phyloP scores from a whole-genome alignment of 176 grass and related monocot species.

The Saccharum officinarum region DNA sequence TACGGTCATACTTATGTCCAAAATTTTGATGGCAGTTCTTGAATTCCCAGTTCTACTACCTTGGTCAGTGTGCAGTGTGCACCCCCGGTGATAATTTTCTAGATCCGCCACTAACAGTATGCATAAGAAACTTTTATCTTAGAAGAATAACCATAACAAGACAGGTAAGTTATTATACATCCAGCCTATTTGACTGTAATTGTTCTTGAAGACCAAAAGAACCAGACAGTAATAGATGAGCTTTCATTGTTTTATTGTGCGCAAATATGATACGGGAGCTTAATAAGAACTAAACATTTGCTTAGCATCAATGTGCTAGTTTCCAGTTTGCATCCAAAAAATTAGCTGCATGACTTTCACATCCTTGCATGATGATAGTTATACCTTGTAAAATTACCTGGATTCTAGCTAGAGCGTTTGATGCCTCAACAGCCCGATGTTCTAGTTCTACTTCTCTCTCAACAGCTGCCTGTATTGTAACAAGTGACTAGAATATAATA shows the following conservation, averaged over 20 bases:
- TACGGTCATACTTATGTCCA: neutral
- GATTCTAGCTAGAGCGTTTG: slow-evolving; percentile 99
- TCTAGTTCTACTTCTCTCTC: slow-evolving; percentile 99
- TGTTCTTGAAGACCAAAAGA: neutral
- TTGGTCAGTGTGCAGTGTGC: neutral
- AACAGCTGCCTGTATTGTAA: slow-evolving; percentile 82
- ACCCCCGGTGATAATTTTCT: neutral
- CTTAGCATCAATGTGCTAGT: neutral
- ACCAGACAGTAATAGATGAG: neutral
- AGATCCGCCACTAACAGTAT: neutral
- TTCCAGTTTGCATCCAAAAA: neutral
- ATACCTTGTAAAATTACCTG: slow-evolving; percentile 78
- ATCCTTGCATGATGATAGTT: slow-evolving; percentile 32
- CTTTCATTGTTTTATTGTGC: slow-evolving; percentile 2
- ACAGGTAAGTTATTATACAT: neutral
- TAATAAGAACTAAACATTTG: slow-evolving; percentile 9
- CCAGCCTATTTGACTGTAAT: neutral
- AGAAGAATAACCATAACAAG: slow-evolving; percentile 19
- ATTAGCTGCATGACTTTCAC: slow-evolving; percentile 1
- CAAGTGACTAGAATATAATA: slow-evolving; percentile 27
- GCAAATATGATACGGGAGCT: slow-evolving; percentile 11
- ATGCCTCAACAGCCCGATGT: slow-evolving; percentile 96
- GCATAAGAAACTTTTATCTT: slow-evolving; percentile 14
- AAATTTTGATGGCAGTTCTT: neutral
- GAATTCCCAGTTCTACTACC: neutral